Evolutionary conservation across 306 rosid genomes (phyloP), one percentile per base, ranked within the genome.

Genomic region (Fragaria nilgerrensis): DNA sequence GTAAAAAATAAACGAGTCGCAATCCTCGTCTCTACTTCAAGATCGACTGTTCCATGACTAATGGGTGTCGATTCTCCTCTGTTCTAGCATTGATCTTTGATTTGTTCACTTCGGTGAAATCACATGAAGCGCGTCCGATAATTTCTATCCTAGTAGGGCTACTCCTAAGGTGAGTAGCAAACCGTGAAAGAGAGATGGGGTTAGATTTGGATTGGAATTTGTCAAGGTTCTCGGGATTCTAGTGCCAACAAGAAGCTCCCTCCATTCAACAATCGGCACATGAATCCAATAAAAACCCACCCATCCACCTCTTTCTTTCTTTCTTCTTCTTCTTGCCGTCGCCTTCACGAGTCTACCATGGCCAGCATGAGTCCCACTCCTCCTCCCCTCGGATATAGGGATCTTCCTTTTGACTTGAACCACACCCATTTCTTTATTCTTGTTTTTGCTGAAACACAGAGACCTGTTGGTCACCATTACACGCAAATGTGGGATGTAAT

Each of bases 271-370:
- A 66, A 75, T 61, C 20, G 27, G 32, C 73, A 82, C 89, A 89
- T 87, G 91, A 88, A 83, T 77, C 67, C 80, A 84, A 91, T 85
- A 77, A 84, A 84, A 75, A 22, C 73, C 68, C 77, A 80, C 81
- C 82, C 15, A 37, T 80, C 71, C 76, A 47, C 48, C 41, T 19
- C 70, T 36, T 36, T 62, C 68, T 62, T 63, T 20, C 70, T 36
- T 37, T 66, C 47, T 36, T 65, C 70, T 66, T 66, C 48, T 19
- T 64, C 45, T 65, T 87, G 89, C 97, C 98, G 97, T 96, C 85
- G 94, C 94, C 96, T 92, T 92, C 97, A 92, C 98, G 93, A 87
- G 98, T 85, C 74, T 64, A 47, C 44, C 62, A 44, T 49, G 69
- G 69, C 15, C 16, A 9, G 82, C 72, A 74, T 84, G 78, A 88